These are phyloP conservation scores for Lipomyces lipofer DNA, from an alignment of 805 yeast species.

Conservation along the genomic window DNA sequence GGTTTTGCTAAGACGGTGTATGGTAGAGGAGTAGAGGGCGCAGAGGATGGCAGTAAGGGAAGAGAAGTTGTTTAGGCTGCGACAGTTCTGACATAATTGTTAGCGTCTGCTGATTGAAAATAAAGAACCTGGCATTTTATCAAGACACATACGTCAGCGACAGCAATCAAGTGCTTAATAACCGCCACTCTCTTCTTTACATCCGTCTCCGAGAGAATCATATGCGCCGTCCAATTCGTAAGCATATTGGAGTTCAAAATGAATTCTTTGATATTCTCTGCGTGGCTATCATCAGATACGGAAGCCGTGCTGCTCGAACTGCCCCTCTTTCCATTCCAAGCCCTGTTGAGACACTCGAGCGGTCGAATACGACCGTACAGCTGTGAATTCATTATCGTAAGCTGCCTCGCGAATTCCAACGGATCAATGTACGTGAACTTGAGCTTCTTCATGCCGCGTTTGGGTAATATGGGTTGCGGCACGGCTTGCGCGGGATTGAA, in stretches of 20 bases:
- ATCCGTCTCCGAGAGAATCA: conserved; percentile 67
- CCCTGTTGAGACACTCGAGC: conserved; percentile 51
- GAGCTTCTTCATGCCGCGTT: conserved; percentile 33
- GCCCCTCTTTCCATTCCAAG: conserved; percentile 24
- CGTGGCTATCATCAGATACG: conserved; percentile 28
- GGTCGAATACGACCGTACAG: conserved; percentile 66
- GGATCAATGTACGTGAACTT: conserved; percentile 65
- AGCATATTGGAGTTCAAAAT: conserved; percentile 75
- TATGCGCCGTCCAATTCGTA: conserved; percentile 78
- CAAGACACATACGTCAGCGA: conserved; percentile 58
- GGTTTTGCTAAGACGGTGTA: conserved; percentile 78
- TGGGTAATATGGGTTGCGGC: conserved; percentile 37
- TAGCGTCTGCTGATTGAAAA: no score
- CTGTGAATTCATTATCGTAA: conserved; percentile 72
- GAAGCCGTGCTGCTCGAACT: conserved; percentile 35
- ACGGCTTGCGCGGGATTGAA: conserved; percentile 18
- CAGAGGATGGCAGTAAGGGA: conserved; percentile 92
- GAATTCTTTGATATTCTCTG: conserved; percentile 46
- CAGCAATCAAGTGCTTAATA: conserved; percentile 70
- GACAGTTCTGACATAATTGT: conserved; percentile 50
- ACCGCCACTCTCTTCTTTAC: conserved; percentile 64
- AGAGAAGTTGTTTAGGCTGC: conserved; percentile 75
- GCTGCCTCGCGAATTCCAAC: conserved; percentile 75
- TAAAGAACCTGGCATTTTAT: no score
- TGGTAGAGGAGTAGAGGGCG: conserved; percentile 82